Base-by-base conservation (phyloP, 441 rosid species). In the Bocquillonia castaneifolia region DNA sequence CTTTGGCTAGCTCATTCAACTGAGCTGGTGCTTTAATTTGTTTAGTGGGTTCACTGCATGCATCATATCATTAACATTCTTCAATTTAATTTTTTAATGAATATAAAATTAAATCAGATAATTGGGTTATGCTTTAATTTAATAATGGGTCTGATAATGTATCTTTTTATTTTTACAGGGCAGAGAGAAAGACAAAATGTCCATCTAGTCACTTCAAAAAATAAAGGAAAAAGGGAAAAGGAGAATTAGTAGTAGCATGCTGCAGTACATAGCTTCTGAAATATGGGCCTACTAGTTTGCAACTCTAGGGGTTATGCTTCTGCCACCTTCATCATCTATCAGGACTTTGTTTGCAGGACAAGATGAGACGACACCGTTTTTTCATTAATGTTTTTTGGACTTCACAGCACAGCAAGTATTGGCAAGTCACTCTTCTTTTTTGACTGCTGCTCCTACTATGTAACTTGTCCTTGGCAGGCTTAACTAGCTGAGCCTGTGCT, bases 291-390 rank as follows among this genome's bases (percentile, higher is more conserved):
- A 18, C 44, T 6, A 55, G 1, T 18, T 26, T 25, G 48, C 39
- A 55, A 23, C 69, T 23, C 63, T n/a, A 64, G 25, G 67, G 67
- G 62, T 26, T 54, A 62, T 31, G 69, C 58, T 23, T 17, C 57
- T 63, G 74, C 63, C 42, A 25, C 58, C 57, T 22, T 23, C 13
- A 14, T 17, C 1, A 9, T 36, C 20, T 12, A 15, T 5, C 20
- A 2, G 51, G 23, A 17, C 22, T 22, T 25, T 6, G 1, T 8
- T 20, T 0, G 14, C 9, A 48, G 36, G 23, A 25, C 66, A 50
- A 25, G 15, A 40, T 3, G 29, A 72, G 31, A 67, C 67, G 76
- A 60, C 71, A 3, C 42, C 67, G 76, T 61, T 66, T 64, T 28
- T 7, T 6, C 1, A 23, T 60, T 9, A 3, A 22, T 20, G 22